A percentile compares a stretch with the other conserved stretches of the same genome.
phyloP scores from a whole-genome alignment of 352 stramenopile genomes.

The Phytophthora capsici region DNA sequence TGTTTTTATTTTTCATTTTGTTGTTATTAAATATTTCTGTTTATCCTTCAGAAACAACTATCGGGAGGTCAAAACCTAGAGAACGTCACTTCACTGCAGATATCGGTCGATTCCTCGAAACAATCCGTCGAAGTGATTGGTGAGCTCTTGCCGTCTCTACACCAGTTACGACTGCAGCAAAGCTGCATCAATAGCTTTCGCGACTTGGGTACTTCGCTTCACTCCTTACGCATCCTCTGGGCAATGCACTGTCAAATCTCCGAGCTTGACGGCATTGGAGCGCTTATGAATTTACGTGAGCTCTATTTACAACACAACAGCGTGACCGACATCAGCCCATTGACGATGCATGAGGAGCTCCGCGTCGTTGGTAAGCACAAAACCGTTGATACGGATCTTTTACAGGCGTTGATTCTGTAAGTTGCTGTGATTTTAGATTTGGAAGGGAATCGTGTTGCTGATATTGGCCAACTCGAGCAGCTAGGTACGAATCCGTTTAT shows the following conservation, averaged over 20 bases:
- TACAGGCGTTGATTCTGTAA: slow-evolving; percentile 1
- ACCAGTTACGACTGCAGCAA: slow-evolving; percentile 65
- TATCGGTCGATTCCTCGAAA: slow-evolving; percentile 77
- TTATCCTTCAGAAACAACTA: slow-evolving; percentile 54
- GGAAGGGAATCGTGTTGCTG: slow-evolving; percentile 68
- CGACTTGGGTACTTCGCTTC: slow-evolving; percentile 83
- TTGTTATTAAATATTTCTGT: background rate
- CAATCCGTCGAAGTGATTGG: slow-evolving; percentile 86
- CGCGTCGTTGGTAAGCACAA: slow-evolving; percentile 61
- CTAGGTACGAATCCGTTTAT: slow-evolving; percentile 47
- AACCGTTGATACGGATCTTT: background rate
- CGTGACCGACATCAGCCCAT: slow-evolving; percentile 79
- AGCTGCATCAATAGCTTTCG: slow-evolving; percentile 81
- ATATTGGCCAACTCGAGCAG: slow-evolving; percentile 83
- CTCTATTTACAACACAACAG: slow-evolving; percentile 82
- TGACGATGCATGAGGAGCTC: slow-evolving; percentile 89
- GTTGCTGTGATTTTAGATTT: slow-evolving; percentile 49
- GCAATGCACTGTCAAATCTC: slow-evolving; percentile 69
- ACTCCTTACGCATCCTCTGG: slow-evolving; percentile 69
- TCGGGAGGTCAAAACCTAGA: slow-evolving; percentile 67
- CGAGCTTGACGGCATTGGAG: slow-evolving; percentile 88
- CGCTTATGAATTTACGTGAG: slow-evolving; percentile 77
- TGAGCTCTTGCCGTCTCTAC: slow-evolving; percentile 76
- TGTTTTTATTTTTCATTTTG: background rate
- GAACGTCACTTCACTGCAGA: slow-evolving; percentile 58